Conservation (phyloP, 1,139 yeast species). For the Scheffersomyces segobiensis region DNA sequence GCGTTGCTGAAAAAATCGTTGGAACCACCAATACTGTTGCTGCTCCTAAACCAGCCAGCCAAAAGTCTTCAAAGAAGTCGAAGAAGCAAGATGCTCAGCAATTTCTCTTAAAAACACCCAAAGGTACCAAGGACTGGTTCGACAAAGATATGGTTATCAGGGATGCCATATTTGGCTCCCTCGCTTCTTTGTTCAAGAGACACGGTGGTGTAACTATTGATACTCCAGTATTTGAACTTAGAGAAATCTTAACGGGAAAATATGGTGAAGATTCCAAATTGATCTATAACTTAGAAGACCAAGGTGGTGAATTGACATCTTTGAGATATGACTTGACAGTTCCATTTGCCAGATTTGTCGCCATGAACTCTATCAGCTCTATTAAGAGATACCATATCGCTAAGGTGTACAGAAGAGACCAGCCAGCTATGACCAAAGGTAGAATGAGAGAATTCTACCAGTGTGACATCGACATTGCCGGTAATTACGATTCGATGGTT, state of each 20-base stretch:
- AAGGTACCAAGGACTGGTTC: slow-evolving; percentile 98
- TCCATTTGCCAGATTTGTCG: slow-evolving; percentile 95
- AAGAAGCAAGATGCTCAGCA: slow-evolving; percentile 40
- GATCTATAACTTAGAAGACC: slow-evolving; percentile 93
- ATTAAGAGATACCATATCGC: slow-evolving; percentile 97
- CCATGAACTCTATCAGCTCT: slow-evolving; percentile 85
- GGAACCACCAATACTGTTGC: slow-evolving; percentile 8
- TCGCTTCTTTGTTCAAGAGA: slow-evolving; percentile 77
- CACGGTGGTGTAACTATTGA: slow-evolving; percentile 98
- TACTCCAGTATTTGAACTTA: slow-evolving; percentile 93
- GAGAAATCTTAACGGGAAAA: slow-evolving; percentile 94
- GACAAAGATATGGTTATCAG: slow-evolving; percentile 96
- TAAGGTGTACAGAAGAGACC: slow-evolving; percentile 96
- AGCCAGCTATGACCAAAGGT: slow-evolving; percentile 99
- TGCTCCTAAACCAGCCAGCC: slow-evolving; percentile 7
- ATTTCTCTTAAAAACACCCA: slow-evolving; percentile 87
- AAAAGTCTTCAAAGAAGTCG: slow-evolving; percentile 26
- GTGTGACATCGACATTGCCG: slow-evolving; percentile 97
- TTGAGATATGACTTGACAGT: slow-evolving; percentile 95
- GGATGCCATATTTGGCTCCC: slow-evolving; percentile 75
- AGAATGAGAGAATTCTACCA: slow-evolving; percentile 99
- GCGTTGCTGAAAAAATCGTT: slow-evolving; percentile 13
- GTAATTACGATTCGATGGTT: slow-evolving; percentile 87
- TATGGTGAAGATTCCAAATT: slow-evolving; percentile 97
- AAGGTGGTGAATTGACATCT: slow-evolving; percentile 96